Evolutionary conservation across 805 yeast species (phyloP), one percentile per base, ranked within the genome.

Genomic region (Teunomyces barrocoloradensis): DNA sequence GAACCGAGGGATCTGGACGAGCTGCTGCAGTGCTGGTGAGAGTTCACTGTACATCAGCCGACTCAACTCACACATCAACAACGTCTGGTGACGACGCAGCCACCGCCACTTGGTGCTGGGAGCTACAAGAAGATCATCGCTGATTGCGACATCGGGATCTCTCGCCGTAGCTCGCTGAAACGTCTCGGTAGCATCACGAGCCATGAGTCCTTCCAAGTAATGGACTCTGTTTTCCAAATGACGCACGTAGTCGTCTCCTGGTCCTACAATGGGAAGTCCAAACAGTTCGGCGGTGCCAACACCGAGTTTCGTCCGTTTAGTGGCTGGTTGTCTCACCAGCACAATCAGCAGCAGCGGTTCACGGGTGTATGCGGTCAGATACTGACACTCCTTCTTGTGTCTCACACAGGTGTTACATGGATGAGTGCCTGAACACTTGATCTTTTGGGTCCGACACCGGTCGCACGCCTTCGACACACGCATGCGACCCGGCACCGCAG

Each of bases 391-490:
- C 35, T 57, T 58, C 42, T 58, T 64, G 45, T 65, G 71, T 54
- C 67, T 65, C 6, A 58, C 48, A 58, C 86, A 81, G 5, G 74
- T 69, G 4, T 51, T 48, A 51, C 86, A 81, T 7, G 85, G 85
- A 37, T 52, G 53, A 12, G 69, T 65, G 4, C 84, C 84, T 43
- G 80, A 71, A 58, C 86, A 81, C 54, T 81, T 81, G 48, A 78
- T 77, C 59, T 81, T 80, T 50, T 77, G 81, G 32, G 67, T 63
- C 47, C 81, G 66, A 58, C 86, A 81, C 18, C 81, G 65, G 45
- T 75, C 79, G 52, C 86, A 81, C 1, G 85, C 86, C 51, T 70
- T 74, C 45, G 69, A 64, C 7, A 79, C 84, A 39, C 82, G 59
- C 48, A 69, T 52, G 27, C 77, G 40, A 5, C 40, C 40, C 5